Base-by-base conservation (phyloP, 768 basidiomycete genomes). In the Amanita thiersii region DNA sequence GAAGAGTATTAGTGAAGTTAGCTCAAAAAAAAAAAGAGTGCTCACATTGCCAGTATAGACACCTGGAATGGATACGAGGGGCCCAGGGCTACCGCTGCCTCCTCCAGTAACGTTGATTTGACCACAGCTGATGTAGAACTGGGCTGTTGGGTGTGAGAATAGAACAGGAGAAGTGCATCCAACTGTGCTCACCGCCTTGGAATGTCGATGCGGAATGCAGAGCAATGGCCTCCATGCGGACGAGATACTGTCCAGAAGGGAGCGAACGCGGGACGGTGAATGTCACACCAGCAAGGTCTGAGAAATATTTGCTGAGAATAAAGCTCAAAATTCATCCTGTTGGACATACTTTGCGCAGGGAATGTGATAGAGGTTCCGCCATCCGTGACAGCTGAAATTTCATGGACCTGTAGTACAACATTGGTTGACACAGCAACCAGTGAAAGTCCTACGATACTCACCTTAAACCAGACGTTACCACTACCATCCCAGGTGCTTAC, bases 321-420 rank as follows among this genome's bases (percentile, higher is more conserved):
- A 11, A 40, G 18, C 5, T 31, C 24, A 2, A 39, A 14, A 29
- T 1, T 2, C 21, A 11, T 12, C 12, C 17, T 10, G 19, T 25
- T 47, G 20, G 35, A 26, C 36, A 15, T 39, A 62, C 63, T 56
- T 32, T 58, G 45, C 14, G 60, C 59, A 30, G 68, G 69, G 52
- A 56, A 70, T 15, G 52, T 52, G 47, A 68, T 70, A 18, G 58
- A 58, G 12, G 29, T 48, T 26, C 66, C 64, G 29, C 66, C 66
- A 50, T 70, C 49, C 8, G 68, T 69, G 15, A 63, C 59, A 7
- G 66, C 65, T 11, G 58, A 44, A 38, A 69, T 62, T 52, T 70
- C 51, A 48, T 69, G 54, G n/a, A 68, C 62, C 49, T 65, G 64
- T 58, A 70, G 69, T 66, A 69, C 69, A 30, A 66, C 66, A n/a